Evolutionary conservation across 345 rosid genomes (phyloP).

Genomic region (Rhodamnia argentea): DNA sequence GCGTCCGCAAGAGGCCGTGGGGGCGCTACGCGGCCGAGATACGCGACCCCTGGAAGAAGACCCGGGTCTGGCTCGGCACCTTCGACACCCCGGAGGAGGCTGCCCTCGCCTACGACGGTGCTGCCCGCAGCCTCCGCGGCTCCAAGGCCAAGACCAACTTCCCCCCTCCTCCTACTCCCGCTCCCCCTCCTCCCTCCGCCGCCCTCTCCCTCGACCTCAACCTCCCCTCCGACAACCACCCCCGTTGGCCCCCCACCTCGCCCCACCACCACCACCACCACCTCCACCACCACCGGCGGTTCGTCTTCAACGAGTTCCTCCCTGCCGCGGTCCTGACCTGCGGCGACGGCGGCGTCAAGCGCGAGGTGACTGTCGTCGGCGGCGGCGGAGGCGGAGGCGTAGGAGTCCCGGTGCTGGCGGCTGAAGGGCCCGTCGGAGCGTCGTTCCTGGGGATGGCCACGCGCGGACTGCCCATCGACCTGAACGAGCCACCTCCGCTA

Average conservation of each 20-base stretch:
- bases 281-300: slow-evolving; percentile 13
- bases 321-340: slow-evolving; percentile 39
- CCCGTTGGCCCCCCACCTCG: neutral
- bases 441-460: slow-evolving; percentile 36
- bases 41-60: slow-evolving; percentile 95
- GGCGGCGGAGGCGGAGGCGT: neutral
- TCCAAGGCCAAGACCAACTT: slow-evolving; percentile 89
- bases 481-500: slow-evolving; percentile 93
- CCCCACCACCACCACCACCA: slow-evolving; percentile 11
- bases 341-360: neutral
- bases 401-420: neutral
- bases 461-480: slow-evolving; percentile 80
- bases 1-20: slow-evolving; percentile 96
- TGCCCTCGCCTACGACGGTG: slow-evolving; percentile 91
- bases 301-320: slow-evolving; percentile 40
- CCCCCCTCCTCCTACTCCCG: slow-evolving; percentile 34
- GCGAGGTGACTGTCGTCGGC: slow-evolving; percentile 9
- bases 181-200: slow-evolving; percentile 13
- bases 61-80: slow-evolving; percentile 92
- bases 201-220: slow-evolving; percentile 13
- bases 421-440: slow-evolving; percentile 10
- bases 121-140: slow-evolving; percentile 88
- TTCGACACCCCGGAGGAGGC: slow-evolving; percentile 97
- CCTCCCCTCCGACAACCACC: neutral
- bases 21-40: slow-evolving; percentile 97